Evolutionary conservation across 345 rosid genomes (phyloP).

Genomic region (Arabidopsis arenosa): DNA sequence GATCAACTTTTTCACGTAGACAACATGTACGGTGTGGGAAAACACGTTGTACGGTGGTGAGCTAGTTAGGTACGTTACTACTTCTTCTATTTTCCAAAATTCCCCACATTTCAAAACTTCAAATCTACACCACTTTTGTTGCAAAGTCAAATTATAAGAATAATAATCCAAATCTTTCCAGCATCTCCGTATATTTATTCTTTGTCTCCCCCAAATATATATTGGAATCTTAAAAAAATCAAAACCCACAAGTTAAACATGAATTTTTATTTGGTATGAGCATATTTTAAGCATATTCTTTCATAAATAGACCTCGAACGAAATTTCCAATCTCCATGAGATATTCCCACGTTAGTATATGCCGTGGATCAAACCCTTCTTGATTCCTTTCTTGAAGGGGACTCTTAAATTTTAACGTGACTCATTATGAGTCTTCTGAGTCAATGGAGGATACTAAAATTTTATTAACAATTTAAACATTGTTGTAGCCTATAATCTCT

Average conservation of each 20-base stretch:
- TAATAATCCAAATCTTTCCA: slow-evolving; percentile 6
- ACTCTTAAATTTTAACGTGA: slow-evolving; percentile 15
- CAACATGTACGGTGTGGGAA: slow-evolving; percentile 5
- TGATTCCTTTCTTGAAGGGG: slow-evolving; percentile 23
- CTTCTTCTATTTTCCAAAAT: background rate
- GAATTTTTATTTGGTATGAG: background rate
- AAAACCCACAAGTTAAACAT: slow-evolving; percentile 21
- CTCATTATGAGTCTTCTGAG: slow-evolving; percentile 19
- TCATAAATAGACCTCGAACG: background rate
- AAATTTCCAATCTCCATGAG: slow-evolving; percentile 25
- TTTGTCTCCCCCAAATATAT: background rate
- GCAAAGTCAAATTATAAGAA: background rate
- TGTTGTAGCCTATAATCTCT: background rate
- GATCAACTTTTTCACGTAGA: background rate
- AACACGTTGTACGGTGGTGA: slow-evolving; percentile 24
- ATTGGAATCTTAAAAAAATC: slow-evolving; percentile 6
- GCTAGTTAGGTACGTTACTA: background rate
- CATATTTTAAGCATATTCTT: slow-evolving; percentile 39
- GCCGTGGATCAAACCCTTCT: slow-evolving; percentile 33
- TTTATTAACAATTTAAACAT: background rate
- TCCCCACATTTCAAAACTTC: slow-evolving; percentile 4
- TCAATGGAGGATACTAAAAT: slow-evolving; percentile 14
- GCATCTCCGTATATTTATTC: background rate
- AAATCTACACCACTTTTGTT: background rate
- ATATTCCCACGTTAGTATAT: slow-evolving; percentile 37